Evolutionary conservation across 2,329 filamentous ascomycete genomes (phyloP).

Genomic region (Rasamsonia emersonii): DNA sequence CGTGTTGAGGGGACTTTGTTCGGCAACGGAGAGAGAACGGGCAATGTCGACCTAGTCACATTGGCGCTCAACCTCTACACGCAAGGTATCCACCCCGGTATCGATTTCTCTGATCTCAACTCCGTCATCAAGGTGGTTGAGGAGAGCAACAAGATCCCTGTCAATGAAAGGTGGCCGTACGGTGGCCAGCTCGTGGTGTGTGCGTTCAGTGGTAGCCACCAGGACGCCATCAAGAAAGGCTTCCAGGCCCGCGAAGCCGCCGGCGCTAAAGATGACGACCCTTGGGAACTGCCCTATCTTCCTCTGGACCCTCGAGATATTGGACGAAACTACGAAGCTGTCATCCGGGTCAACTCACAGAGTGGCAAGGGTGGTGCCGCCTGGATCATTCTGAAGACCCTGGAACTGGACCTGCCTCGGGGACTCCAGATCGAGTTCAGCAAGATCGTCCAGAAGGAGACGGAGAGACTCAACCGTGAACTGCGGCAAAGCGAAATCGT

Average conservation of each 20-base stretch:
- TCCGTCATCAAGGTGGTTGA: constrained; percentile 83
- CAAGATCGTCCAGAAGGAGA: constrained; percentile 71
- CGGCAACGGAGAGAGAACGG: constrained; percentile 90
- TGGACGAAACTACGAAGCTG: constrained; percentile 91
- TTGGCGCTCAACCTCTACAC: constrained; percentile 91
- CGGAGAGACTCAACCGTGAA: constrained; percentile 75
- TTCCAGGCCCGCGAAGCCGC: constrained; percentile 57
- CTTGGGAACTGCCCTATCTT: constrained; percentile 83
- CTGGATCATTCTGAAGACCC: constrained; percentile 83
- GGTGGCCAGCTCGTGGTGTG: constrained; percentile 86
- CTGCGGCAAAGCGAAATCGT: constrained; percentile 77
- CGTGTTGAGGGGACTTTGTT: constrained; percentile 90
- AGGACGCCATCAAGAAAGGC: constrained; percentile 94
- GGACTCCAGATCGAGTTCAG: constrained; percentile 88
- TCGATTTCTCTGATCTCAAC: constrained; percentile 88
- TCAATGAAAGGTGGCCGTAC: constrained; percentile 84
- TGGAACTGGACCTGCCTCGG: constrained; percentile 86
- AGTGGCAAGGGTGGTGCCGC: constrained; percentile 89
- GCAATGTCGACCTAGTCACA: constrained; percentile 91
- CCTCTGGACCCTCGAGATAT: constrained; percentile 90
- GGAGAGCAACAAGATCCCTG: constrained; percentile 86
- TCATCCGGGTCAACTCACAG: constrained; percentile 96
- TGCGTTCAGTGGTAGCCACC: constrained; percentile 85
- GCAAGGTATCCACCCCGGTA: constrained; percentile 72
- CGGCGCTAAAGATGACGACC: constrained; percentile 52